A percentile compares a stretch with the other conserved stretches of the same genome.
phyloP scores from a whole-genome alignment of 495 filamentous ascomycete genomes.

The Xeromyces bisporus region DNA sequence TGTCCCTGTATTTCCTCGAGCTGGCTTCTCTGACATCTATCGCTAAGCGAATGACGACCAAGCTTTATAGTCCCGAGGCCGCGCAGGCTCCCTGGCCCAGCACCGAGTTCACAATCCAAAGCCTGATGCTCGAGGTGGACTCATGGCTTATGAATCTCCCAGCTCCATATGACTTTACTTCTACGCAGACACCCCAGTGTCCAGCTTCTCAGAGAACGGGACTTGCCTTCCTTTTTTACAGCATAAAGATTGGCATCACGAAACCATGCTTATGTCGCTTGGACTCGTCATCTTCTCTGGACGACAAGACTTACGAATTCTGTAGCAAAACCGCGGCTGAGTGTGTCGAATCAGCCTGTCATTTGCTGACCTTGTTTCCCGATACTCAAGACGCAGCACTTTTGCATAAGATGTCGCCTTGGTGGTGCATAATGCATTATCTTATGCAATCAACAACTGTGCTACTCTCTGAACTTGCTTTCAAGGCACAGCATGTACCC shows the following conservation, averaged over 20 bases:
- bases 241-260: conserved; percentile 41
- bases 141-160: conserved; percentile 26
- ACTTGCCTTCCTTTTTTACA: conserved; percentile 39
- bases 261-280: conserved; percentile 43
- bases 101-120: conserved; percentile 23
- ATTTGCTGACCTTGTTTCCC: conserved; percentile 38
- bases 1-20: conserved; percentile 34
- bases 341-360: conserved; percentile 41
- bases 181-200: conserved; percentile 16
- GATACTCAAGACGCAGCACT: conserved; percentile 18
- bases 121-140: conserved; percentile 22
- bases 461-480: conserved; percentile 41
- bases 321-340: conserved; percentile 33
- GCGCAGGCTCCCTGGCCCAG: conserved; percentile 34
- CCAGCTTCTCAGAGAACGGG: conserved; percentile 24
- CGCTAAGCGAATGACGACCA: conserved; percentile 31
- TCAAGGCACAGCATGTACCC: conserved; percentile 36
- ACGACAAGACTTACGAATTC: conserved; percentile 26
- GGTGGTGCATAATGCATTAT: conserved; percentile 49
- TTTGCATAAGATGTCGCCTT: conserved; percentile 36
- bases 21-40: conserved; percentile 32
- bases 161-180: conserved; percentile 22
- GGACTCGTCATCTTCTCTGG: conserved; percentile 19
- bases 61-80: conserved; percentile 41
- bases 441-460: conserved; percentile 44